A percentile compares a stretch with the other conserved stretches of the same genome.
Evolutionary conservation across 495 filamentous ascomycete species (phyloP).

Genomic region (Penicillium cinerascens): DNA sequence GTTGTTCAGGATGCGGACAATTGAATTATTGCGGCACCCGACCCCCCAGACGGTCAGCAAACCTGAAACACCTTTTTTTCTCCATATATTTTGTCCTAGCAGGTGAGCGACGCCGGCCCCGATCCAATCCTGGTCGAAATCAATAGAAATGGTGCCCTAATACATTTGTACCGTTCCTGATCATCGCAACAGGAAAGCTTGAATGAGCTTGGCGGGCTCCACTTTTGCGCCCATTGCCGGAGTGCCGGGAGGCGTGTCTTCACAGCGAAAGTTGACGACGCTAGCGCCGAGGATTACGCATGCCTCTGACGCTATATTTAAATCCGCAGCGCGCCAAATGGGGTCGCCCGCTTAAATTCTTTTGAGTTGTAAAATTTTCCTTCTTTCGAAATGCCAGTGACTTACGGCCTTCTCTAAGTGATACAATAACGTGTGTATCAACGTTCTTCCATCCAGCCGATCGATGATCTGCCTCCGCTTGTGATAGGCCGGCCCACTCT

Average conservation of each 20-base stretch:
- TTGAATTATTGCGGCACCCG: no score
- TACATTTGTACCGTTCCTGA: conserved; percentile 23
- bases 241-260: background rate
- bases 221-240: background rate
- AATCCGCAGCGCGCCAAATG: conserved; percentile 2
- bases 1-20: no score
- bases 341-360: background rate
- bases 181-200: conserved; percentile 15
- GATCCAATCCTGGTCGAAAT: no score
- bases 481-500: background rate
- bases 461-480: background rate
- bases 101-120: no score
- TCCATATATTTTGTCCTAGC: no score
- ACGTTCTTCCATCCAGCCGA: background rate
- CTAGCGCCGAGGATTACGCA: conserved; percentile 28
- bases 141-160: conserved; percentile 9
- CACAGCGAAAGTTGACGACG: conserved; percentile 24
- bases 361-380: background rate
- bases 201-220: conserved; percentile 17
- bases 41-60: no score
- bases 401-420: background rate
- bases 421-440: background rate
- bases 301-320: conserved; percentile 17
- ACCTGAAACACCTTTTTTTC: no score
- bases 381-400: background rate